Evolutionary conservation across 2,329 filamentous ascomycete species (phyloP).

Genomic region (Dendrostoma leiphaemia): DNA sequence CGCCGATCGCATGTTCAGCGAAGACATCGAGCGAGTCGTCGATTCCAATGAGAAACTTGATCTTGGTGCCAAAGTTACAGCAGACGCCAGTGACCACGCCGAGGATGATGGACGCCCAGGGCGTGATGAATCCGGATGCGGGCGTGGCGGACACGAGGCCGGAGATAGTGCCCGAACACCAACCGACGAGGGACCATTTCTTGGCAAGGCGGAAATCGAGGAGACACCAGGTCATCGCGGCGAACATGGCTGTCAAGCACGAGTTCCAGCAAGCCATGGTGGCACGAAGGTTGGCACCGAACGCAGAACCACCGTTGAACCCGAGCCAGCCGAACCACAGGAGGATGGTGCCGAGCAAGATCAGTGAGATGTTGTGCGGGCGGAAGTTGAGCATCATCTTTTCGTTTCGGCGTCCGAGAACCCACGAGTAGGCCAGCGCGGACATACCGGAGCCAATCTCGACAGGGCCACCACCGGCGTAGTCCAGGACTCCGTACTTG

Average conservation of each 20-base stretch:
- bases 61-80: conserved; percentile 68
- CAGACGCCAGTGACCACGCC: conserved; percentile 63
- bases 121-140: conserved; percentile 65
- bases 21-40: conserved; percentile 73
- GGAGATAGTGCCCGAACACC: conserved; percentile 70
- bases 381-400: conserved; percentile 99
- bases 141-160: conserved; percentile 70
- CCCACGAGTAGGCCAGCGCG: conserved; percentile 91
- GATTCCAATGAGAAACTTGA: conserved; percentile 62
- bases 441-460: conserved; percentile 94
- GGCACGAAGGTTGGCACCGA: conserved; percentile 90
- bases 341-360: conserved; percentile 90
- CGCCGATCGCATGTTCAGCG: conserved; percentile 68
- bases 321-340: conserved; percentile 99
- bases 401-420: conserved; percentile 93
- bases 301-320: conserved; percentile 95
- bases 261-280: conserved; percentile 98
- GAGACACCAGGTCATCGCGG: conserved; percentile 87
- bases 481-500: conserved; percentile 90
- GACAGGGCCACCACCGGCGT: conserved; percentile 94
- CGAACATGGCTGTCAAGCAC: conserved; percentile 90
- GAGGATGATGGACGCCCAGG: conserved; percentile 66
- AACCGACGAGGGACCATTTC: conserved; percentile 85
- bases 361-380: conserved; percentile 96
- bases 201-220: conserved; percentile 92